A percentile compares a stretch with the other conserved stretches of the same genome.
Evolutionary conservation across 2,329 filamentous ascomycete genomes (phyloP).

Genomic region (Ilyonectria sp.): DNA sequence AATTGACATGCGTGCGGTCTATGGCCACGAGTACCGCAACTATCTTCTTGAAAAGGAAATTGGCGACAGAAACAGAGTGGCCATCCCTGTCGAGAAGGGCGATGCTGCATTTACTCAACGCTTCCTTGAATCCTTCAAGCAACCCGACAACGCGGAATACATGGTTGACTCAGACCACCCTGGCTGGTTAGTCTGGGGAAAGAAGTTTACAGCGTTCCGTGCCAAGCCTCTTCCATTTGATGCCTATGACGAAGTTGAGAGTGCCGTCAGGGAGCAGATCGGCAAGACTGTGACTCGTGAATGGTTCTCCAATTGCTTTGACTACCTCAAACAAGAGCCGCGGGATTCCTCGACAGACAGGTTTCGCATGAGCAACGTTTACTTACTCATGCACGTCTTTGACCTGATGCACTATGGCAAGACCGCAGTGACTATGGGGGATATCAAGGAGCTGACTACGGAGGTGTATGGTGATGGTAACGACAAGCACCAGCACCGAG

Average conservation of each 20-base stretch:
- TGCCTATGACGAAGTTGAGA: slow-evolving; percentile 86
- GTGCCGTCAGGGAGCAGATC: slow-evolving; percentile 81
- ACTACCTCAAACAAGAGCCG: slow-evolving; percentile 96
- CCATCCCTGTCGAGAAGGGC: slow-evolving; percentile 80
- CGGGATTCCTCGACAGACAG: slow-evolving; percentile 85
- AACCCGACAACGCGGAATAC: slow-evolving; percentile 79
- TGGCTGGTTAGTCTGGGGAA: slow-evolving; percentile 97
- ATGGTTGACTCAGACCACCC: slow-evolving; percentile 94
- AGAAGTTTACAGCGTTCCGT: slow-evolving; percentile 85
- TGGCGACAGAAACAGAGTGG: slow-evolving; percentile 81
- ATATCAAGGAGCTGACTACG: slow-evolving; percentile 85
- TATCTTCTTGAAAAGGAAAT: slow-evolving; percentile 85
- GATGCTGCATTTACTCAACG: slow-evolving; percentile 84
- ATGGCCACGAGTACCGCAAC: slow-evolving; percentile 88
- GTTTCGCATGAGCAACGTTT: slow-evolving; percentile 90
- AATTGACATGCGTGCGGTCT: slow-evolving; percentile 88
- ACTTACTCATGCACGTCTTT: slow-evolving; percentile 90
- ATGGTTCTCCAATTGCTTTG: slow-evolving; percentile 92
- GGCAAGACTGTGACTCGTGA: slow-evolving; percentile 83
- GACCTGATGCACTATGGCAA: slow-evolving; percentile 88
- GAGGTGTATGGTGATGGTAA: slow-evolving; percentile 91
- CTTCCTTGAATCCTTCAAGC: slow-evolving; percentile 84
- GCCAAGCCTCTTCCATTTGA: slow-evolving; percentile 78
- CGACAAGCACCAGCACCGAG: slow-evolving; percentile 97
- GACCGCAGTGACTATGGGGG: slow-evolving; percentile 85